Evolutionary conservation across 2,329 filamentous ascomycete genomes (phyloP), one percentile per base, ranked within the genome.

Genomic region (Cercospora janseana): DNA sequence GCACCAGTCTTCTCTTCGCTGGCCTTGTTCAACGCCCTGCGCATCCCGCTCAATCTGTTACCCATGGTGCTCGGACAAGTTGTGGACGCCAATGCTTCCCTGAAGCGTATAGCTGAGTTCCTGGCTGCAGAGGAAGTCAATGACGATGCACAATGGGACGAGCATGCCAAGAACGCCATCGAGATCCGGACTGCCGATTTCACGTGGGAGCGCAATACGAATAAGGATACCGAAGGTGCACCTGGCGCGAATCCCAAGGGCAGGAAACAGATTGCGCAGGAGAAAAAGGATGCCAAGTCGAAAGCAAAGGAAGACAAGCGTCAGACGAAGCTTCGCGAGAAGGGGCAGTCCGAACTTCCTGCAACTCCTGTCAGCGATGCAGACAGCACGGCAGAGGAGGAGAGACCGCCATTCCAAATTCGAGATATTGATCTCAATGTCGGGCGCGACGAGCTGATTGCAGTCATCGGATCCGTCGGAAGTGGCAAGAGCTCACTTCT

Each of bases 401-500:
- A 83, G 13, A 68, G 71, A 15, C 80, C 85, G 59, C 85, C 88
- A 0, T 94, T 93, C 70, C 81, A 84, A 63, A 76, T 94, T 37
- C 80, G 82, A 5, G 79, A 82, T 21, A 71, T 93, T 45, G 79
- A 84, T 60, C 77, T 93, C 27, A 72, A 77, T 4, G 79, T 89
- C 44, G 83, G 84, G 5, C 77, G 87, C 18, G 84, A 89, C 60
- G 88, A 94, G 65, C 77, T 94, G 2, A 75, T 90, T 47, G 92
- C 84, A 40, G 85, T 90, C n/a, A 95, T 95, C 63, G 89, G 89
- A 23, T 80, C 81, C n/a, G 90, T 95, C 1, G 89, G 89, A 1
- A 89, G 86, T 55, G 92, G 92, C 4, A 97, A 98, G 72, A 93
- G 80, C 43, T 96, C 91, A 0, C 72, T 98, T 1, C 80, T 98